Percentiles rank a stretch among this genome's conserved stretches.
Evolutionary conservation across 805 yeast genomes (phyloP).

Genomic region (Candida qinlingensis): DNA sequence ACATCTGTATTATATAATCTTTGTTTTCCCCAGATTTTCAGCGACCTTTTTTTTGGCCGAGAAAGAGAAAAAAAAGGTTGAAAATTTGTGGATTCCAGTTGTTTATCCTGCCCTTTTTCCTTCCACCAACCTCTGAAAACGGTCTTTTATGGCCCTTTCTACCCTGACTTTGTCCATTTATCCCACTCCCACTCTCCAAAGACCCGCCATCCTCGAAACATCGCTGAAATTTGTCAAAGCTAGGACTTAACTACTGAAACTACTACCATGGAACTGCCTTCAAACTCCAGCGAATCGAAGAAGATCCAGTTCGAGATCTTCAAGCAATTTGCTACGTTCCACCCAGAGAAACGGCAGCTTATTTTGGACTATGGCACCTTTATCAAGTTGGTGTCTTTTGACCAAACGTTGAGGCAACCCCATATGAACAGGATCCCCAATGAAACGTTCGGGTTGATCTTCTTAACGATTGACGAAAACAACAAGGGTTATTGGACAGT

Average conservation of each 20-base stretch:
- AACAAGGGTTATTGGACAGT: slow-evolving; percentile 62
- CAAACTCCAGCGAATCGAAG: slow-evolving; percentile 32
- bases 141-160: neutral
- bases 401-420: slow-evolving; percentile 35
- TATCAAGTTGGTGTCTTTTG: slow-evolving; percentile 30
- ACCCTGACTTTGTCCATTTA: neutral
- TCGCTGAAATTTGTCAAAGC: no score
- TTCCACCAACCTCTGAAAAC: neutral
- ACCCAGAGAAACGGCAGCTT: slow-evolving; percentile 28
- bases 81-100: no score
- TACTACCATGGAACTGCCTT: slow-evolving; percentile 31
- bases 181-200: no score
- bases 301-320: slow-evolving; percentile 38
- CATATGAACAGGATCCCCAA: slow-evolving; percentile 41
- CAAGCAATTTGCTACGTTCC: slow-evolving; percentile 34
- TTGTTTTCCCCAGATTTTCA: neutral
- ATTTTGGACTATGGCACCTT: slow-evolving; percentile 32
- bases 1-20: no score
- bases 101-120: no score
- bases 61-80: no score
- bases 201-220: no score
- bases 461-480: slow-evolving; percentile 71
- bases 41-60: neutral
- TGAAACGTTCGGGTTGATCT: slow-evolving; percentile 65
- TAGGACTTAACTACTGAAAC: no score